Evolutionary conservation across 1,139 yeast species (phyloP).

Genomic region (Pichia kudriavzevii): DNA sequence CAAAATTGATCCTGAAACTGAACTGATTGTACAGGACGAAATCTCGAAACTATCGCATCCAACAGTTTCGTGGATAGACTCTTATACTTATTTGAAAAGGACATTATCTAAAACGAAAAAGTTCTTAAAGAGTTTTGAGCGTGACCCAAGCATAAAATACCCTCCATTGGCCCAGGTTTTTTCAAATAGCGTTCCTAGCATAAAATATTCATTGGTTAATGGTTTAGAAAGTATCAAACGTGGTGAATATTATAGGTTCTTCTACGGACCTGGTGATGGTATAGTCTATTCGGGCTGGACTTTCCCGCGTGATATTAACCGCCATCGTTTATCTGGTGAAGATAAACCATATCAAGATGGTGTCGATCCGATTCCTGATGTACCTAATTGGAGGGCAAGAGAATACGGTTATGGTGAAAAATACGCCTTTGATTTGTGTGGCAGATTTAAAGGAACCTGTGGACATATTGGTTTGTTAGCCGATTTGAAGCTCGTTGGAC

Average conservation of each 20-base stretch:
- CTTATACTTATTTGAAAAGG: slow-evolving; percentile 54
- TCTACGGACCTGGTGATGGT: slow-evolving; percentile 90
- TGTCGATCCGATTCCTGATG: slow-evolving; percentile 4
- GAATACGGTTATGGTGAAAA: slow-evolving; percentile 27
- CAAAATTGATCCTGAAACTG: slow-evolving; percentile 17
- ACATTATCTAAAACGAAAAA: slow-evolving; percentile 54
- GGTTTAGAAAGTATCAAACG: slow-evolving; percentile 54
- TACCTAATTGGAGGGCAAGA: slow-evolving; percentile 11
- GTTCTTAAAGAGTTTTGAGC: slow-evolving; percentile 52
- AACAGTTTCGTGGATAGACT: slow-evolving; percentile 44
- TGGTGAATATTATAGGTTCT: slow-evolving; percentile 70
- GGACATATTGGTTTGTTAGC: slow-evolving; percentile 81
- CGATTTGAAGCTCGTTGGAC: slow-evolving; percentile 64
- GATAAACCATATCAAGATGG: slow-evolving; percentile 6
- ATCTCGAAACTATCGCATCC: slow-evolving; percentile 18
- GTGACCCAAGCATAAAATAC: slow-evolving; percentile 42
- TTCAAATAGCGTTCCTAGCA: slow-evolving; percentile 78
- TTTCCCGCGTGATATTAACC: slow-evolving; percentile 58
- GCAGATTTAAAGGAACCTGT: slow-evolving; percentile 52
- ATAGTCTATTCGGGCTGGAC: slow-evolving; percentile 79
- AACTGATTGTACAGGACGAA: slow-evolving; percentile 14
- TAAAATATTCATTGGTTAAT: slow-evolving; percentile 64
- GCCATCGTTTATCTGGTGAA: slow-evolving; percentile 5
- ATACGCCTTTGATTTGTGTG: slow-evolving; percentile 48
- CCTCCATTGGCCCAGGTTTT: slow-evolving; percentile 83